Base-by-base conservation (phyloP, 345 rosid species). In the Euphorbia tirucalli region DNA sequence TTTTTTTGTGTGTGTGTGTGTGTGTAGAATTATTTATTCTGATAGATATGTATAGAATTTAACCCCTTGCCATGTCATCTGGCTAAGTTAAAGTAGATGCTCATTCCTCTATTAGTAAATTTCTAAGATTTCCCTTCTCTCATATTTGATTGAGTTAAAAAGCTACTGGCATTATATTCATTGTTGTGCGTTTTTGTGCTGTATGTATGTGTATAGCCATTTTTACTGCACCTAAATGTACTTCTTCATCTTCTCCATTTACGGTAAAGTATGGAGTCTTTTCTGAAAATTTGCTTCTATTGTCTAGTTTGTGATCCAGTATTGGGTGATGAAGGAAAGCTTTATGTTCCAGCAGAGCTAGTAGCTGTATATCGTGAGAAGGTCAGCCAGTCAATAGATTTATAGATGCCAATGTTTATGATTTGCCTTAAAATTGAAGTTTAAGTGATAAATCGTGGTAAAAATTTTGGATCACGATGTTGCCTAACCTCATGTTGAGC, bases 251-350 rank as follows among this genome's bases (percentile, higher is more conserved):
- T 57, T 28, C 16, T 63, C 15, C 63, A 18, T 71, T 55, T 39
- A 69, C 19, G 15, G 35, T 22, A 8, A 24, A 35, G 13, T 3
- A 31, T 52, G 56, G 2, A 13, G 57, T 75, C 19, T 66, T 18
- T 82, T 74, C 13, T 68, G 74, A 70, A 64, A 32, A 46, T 19
- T 73, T 32, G 15, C 30, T 66, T 68, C 70, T 66, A 72, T 77
- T 61, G 27, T 78, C 59, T 79, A 95, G 99, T 95, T 80, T 95
- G 99, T 83, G 99, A 95, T 86, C 99, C 99, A 22, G 99, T 95
- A 71, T 75, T 95, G 93, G 99, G 99, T 63, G 99, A 95, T 80
- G 98, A 89, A 79, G 99, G 99, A 75, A 95, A 90, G 89, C 94
- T 95, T 64, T 95, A 95, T 87, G 93, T 95, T 31, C 98, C 97